phyloP scores from a whole-genome alignment of 371 early-diverging fungal species.

The Syncephalastrum monosporum region DNA sequence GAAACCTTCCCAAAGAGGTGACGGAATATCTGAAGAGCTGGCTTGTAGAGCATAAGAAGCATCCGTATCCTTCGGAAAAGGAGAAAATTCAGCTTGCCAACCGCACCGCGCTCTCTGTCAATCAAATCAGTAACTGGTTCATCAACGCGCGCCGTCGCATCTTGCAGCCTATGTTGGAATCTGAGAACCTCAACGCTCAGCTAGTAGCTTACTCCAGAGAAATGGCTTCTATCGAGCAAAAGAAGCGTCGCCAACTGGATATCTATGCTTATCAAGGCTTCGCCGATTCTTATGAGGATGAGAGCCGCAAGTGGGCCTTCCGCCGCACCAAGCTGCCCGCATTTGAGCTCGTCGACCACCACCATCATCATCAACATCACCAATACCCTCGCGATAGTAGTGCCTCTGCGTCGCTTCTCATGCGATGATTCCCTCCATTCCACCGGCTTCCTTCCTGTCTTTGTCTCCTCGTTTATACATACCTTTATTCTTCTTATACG shows the following conservation, averaged over 20 bases:
- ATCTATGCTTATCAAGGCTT: conserved; percentile 26
- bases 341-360: conserved; percentile 15
- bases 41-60: conserved; percentile 74
- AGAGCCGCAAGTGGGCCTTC: conserved; percentile 18
- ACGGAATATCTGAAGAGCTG: conserved; percentile 68
- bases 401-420: conserved; percentile 6
- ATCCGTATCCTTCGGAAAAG: conserved; percentile 83
- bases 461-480: conserved; percentile 2
- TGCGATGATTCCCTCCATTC: conserved; percentile 10
- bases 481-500: not conserved
- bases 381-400: too few relatives aligned
- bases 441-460: not conserved
- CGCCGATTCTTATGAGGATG: conserved; percentile 18
- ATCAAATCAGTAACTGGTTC: conserved; percentile 91
- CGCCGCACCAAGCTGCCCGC: conserved; percentile 22
- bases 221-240: conserved; percentile 16
- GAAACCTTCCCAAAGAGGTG: conserved; percentile 65
- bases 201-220: conserved; percentile 15
- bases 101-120: conserved; percentile 66
- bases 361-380: conserved; percentile 8
- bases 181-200: conserved; percentile 25
- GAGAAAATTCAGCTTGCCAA: conserved; percentile 69
- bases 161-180: conserved; percentile 50
- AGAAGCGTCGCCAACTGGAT: conserved; percentile 23
- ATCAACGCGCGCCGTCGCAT: conserved; percentile 83